Conservation (phyloP, 768 basidiomycete genomes). For the Lactifluus rugatus region DNA sequence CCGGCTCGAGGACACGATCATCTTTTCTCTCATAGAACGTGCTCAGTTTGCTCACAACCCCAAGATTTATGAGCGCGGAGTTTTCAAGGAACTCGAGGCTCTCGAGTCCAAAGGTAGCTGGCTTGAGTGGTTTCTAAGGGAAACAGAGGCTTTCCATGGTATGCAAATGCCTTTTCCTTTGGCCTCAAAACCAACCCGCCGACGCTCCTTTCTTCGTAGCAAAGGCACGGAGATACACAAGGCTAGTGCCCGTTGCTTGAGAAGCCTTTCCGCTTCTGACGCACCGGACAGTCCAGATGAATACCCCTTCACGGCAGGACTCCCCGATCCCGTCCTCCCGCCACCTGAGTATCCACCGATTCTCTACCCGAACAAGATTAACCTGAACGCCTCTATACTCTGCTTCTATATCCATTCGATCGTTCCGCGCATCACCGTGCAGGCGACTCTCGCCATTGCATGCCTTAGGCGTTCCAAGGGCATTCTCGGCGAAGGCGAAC, state of each 20-base stretch:
- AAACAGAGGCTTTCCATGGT: constrained; percentile 95
- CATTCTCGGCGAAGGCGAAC: constrained; percentile 56
- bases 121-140: constrained; percentile 96
- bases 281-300: constrained; percentile 74
- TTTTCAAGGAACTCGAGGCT: constrained; percentile 66
- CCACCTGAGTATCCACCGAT: constrained; percentile 66
- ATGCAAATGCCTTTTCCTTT: constrained; percentile 24
- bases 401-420: constrained; percentile 83
- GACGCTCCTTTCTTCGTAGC: constrained; percentile 42
- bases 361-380: constrained; percentile 69
- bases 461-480: constrained; percentile 57
- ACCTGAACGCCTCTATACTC: constrained; percentile 79
- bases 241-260: constrained; percentile 35
- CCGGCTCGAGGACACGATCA: constrained; percentile 97
- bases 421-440: constrained; percentile 79
- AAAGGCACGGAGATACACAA: constrained; percentile 90
- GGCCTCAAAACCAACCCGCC: not conserved
- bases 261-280: not conserved
- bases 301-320: constrained; percentile 81
- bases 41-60: constrained; percentile 95
- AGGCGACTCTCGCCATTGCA: constrained; percentile 57
- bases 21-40: constrained; percentile 93
- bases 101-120: constrained; percentile 77
- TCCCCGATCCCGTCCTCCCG: constrained; percentile 76
- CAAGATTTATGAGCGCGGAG: constrained; percentile 72